These are phyloP conservation scores for Vaccinium darrowii DNA, from an alignment of 148 eudicot genomes.

Conservation along the genomic window DNA sequence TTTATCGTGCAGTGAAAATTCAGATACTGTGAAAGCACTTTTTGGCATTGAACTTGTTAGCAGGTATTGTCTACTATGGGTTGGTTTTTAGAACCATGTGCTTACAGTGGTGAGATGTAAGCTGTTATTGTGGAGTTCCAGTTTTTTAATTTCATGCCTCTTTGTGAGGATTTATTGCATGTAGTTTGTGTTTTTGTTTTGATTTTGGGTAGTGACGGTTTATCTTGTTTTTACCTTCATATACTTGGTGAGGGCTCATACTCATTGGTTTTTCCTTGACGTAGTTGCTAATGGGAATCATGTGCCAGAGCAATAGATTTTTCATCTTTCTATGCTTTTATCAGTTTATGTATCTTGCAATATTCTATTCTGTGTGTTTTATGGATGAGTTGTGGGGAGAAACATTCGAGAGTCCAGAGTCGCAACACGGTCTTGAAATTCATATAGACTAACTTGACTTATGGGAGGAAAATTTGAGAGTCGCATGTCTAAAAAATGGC, in stretches of 20 bases:
- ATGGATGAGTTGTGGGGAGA: no score
- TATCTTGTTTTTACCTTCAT: neutral
- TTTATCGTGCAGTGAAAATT: conserved; percentile 58
- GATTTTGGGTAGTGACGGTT: no score
- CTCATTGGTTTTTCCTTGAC: neutral
- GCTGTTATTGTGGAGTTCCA: neutral
- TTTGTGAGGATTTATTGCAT: conserved; percentile 2
- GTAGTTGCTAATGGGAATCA: neutral
- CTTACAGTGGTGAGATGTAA: neutral
- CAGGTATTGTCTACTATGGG: conserved; percentile 50
- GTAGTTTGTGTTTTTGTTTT: neutral
- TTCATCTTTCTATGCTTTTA: neutral
- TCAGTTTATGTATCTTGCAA: neutral
- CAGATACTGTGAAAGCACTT: conserved; percentile 70
- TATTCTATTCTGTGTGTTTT: neutral
- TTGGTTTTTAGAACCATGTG: neutral
- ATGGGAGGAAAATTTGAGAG: neutral
- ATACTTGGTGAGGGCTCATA: neutral
- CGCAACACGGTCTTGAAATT: neutral
- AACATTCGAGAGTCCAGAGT: neutral
- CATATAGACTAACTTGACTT: neutral
- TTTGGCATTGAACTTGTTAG: conserved; percentile 85
- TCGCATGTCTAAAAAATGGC: neutral
- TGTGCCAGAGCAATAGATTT: neutral
- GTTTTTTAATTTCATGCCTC: neutral